Evolutionary conservation across 1,139 yeast genomes (phyloP).

Genomic region (Groenewaldozyma sp.): DNA sequence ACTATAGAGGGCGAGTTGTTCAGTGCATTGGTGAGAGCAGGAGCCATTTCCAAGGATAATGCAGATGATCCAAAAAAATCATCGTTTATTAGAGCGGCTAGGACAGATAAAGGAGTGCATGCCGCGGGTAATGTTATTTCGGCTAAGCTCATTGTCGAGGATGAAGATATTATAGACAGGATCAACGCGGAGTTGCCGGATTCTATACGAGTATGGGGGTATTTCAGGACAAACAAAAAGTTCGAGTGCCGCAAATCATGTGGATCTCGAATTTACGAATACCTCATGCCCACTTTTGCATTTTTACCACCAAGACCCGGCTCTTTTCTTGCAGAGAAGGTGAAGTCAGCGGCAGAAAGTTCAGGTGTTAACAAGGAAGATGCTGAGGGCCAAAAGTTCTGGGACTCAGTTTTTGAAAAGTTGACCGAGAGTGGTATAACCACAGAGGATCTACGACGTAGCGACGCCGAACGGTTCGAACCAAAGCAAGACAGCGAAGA

Average conservation of each 20-base stretch:
- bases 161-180: conserved; percentile 60
- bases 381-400: conserved; percentile 61
- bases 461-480: conserved; percentile 16
- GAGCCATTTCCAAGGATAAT: conserved; percentile 84
- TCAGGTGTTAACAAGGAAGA: conserved; percentile 43
- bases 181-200: conserved; percentile 73
- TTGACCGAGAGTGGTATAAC: conserved; percentile 24
- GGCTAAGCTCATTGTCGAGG: conserved; percentile 81
- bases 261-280: conserved; percentile 88
- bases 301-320: conserved; percentile 84
- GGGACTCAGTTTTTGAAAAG: conserved; percentile 44
- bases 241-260: conserved; percentile 96
- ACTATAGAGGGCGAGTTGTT: conserved; percentile 92
- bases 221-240: conserved; percentile 77
- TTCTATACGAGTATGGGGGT: conserved; percentile 88
- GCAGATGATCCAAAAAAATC: conserved; percentile 83
- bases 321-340: conserved; percentile 51
- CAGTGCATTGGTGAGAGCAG: conserved; percentile 76
- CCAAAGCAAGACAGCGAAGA: conserved; percentile 6
- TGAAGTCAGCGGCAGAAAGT: conserved; percentile 47
- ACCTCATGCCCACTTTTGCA: conserved; percentile 82
- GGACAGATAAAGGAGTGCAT: conserved; percentile 98
- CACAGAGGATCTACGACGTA: conserved; percentile 30
- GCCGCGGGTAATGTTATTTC: conserved; percentile 96
- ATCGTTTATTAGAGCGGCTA: conserved; percentile 91